Base-by-base conservation (phyloP, 495 filamentous ascomycete species). In the Tuber indicum region DNA sequence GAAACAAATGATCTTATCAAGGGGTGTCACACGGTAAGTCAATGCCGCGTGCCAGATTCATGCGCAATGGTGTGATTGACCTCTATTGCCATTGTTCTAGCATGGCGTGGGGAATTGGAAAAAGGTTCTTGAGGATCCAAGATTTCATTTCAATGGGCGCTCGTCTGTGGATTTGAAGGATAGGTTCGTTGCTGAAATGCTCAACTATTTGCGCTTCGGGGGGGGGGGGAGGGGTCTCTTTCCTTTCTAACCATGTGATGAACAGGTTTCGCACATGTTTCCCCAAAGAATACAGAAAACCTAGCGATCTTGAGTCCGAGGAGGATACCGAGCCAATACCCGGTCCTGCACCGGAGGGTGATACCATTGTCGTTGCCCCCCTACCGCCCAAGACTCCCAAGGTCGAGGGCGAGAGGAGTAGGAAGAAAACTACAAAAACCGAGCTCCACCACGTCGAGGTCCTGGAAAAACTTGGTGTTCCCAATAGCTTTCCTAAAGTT, bases 81-180 rank as follows among this genome's bases (percentile, higher is more conserved):
- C 75, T 75, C 72, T 32, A 52, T 36, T 66, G 26, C 16, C 58
- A 3, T 66, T 66, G 26, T 49, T 42, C 10, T 26, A 83, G 82
- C 79, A 90, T 79, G 91, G 91, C 3, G 89, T 92, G 78, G 91
- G 91, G 7, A 91, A 89, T 78, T 93, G 91, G 91, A 92, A 90
- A 77, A 88, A 88, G 73, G 91, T 93, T 32, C 81, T 92, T 23
- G 85, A 89, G 26, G 87, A 91, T 79, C 83, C 89, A 5, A 88
- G 90, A 71, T 88, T 91, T 75, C 85, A 86, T 41, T 93, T 93
- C 81, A 87, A 91, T 79, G 86, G 86, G 70, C 86, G 91, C 23
- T 89, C 88, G 69, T 87, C 90, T 39, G 88, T 91, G n/a, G 91
- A 93, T 80, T 82, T 93, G 75, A 93, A 93, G 84, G 91, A 93